Evolutionary conservation across 1,284 basidiomycete genomes (phyloP), one percentile per base, ranked within the genome.

Genomic region (Cutaneotrichosporon cutaneum): DNA sequence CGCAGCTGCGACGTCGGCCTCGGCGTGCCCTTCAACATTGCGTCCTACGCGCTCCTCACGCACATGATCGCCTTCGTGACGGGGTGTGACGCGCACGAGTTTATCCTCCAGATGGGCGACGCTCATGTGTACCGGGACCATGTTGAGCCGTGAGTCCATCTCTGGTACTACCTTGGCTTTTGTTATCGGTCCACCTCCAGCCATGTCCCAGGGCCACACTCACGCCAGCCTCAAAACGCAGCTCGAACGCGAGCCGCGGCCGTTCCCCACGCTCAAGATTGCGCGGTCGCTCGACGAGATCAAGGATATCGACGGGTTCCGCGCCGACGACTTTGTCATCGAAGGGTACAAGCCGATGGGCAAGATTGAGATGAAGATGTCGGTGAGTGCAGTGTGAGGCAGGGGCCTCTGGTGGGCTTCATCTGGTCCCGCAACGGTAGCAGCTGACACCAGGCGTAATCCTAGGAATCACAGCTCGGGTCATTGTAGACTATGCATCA

Each of bases 21-120:
- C 42, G 95, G 95, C 3, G 90, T 97, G 56, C 95, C 95, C 0
- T 99, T 99, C 85, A 99, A 99, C 81, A 98, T 99, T 79, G 95
- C 95, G 10, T 95, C 92, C 1, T 99, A 99, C 77, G 90, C 96
- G 1, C 85, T 99, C 21, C 85, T 99, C 58, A 96, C 94, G 0
- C 93, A 97, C 80, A 95, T 99, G 90, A 87, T 99, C 67, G 95
- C 95, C 14, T 87, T 87, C 30, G 87, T 97, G 58, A 98, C 95
- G 3, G 84, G 85, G 56, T 94, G 90, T 14, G 87, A 90, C 50
- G 85, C 95, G 0, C 87, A 90, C 74, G 92, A 96, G 76, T 86
- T 99, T 56, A 85, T 94, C 71, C 90, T 94, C 70, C 90, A 94
- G 78, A 88, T 99, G 72, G 95, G 95, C 8, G 95, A 99, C 71